phyloP scores from a whole-genome alignment of 192 early-diverging fungal species.

The Entomortierella lignicola region DNA sequence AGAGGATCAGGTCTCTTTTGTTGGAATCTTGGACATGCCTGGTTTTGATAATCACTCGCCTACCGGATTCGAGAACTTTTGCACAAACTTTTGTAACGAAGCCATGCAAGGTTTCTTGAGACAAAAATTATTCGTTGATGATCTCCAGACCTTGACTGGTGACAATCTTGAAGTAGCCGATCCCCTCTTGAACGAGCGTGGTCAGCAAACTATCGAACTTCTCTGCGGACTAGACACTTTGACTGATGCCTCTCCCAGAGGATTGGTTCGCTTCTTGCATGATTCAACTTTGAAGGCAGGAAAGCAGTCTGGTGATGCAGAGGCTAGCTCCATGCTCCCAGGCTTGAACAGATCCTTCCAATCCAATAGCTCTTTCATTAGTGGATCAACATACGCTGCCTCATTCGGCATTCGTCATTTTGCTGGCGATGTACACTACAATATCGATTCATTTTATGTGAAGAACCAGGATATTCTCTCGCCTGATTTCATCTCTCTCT shows the following conservation, averaged over 20 bases:
- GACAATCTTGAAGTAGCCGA: conserved; percentile 32
- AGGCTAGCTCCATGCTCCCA: conserved; percentile 60
- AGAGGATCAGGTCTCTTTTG: conserved; percentile 79
- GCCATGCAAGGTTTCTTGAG: conserved; percentile 73
- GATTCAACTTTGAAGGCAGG: conserved; percentile 44
- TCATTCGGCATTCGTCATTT: conserved; percentile 85
- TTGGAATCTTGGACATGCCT: conserved; percentile 87
- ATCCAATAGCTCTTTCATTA: conserved; percentile 58
- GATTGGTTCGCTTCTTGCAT: conserved; percentile 47
- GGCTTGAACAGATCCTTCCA: conserved; percentile 58
- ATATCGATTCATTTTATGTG: conserved; percentile 77
- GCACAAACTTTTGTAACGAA: conserved; percentile 77
- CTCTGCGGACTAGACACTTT: conserved; percentile 50
- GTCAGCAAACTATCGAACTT: conserved; percentile 64
- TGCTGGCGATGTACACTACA: conserved; percentile 79
- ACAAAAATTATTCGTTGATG: conserved; percentile 67
- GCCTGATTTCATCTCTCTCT: conserved; percentile 87
- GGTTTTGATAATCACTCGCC: conserved; percentile 76
- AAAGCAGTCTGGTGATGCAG: conserved; percentile 56
- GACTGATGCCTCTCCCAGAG: conserved; percentile 42
- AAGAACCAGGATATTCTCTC: conserved; percentile 80
- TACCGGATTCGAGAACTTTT: conserved; percentile 80
- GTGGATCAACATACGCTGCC: conserved; percentile 52
- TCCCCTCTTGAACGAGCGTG: conserved; percentile 35
- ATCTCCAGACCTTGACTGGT: conserved; percentile 27